Evolutionary conservation across 176 grass and related monocot species (phyloP), one percentile per base, ranked within the genome.

Genomic region (Oryza glumipatula): DNA sequence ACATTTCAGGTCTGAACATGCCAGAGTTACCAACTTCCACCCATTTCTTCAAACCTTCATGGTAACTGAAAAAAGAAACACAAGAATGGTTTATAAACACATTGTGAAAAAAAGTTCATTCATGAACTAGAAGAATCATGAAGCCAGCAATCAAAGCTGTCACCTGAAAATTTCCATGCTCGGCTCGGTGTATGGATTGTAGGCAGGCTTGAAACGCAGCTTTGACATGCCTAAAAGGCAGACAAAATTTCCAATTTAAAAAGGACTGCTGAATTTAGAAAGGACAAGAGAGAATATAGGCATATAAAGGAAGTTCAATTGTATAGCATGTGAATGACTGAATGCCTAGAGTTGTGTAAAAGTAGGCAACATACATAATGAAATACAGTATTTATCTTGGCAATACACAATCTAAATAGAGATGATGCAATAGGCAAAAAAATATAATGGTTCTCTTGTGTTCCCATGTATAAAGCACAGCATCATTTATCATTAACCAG

Each of bases 121-220:
- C 49, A 74, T 26, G 6, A 68, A 76, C 2, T 73, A 74, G 28
- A 69, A 69, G 5, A 38, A 67, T 5, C 5, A 36, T 39, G 76
- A 74, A 78, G 78, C 48, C 13, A 83, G 71, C 73, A 52, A 72
- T 54, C 70, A 38, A 79, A 82, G 2, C 26, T 65, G 43, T 56
- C 48, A 94, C 96, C 96, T 88, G 86, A 99, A 99, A 65, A 99
- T 96, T 80, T 99, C 96, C 91, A 99, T 99, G 86, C 93, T 96
- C 49, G 93, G 96, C 82, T 96, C 96, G 76, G 93, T 94, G 76
- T 99, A 99, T 0, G 96, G 96, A 70, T 99, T 99, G 86, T 96
- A 99, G 61, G 96, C 93, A 85, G 96, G 96, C 80, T 99, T 99
- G 91, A 99, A 99, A 7, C 91, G 91, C 70, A 99, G 78, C 72